Evolutionary conservation across 257 asterid species (phyloP).

Genomic region (Voacanga thouarsii): DNA sequence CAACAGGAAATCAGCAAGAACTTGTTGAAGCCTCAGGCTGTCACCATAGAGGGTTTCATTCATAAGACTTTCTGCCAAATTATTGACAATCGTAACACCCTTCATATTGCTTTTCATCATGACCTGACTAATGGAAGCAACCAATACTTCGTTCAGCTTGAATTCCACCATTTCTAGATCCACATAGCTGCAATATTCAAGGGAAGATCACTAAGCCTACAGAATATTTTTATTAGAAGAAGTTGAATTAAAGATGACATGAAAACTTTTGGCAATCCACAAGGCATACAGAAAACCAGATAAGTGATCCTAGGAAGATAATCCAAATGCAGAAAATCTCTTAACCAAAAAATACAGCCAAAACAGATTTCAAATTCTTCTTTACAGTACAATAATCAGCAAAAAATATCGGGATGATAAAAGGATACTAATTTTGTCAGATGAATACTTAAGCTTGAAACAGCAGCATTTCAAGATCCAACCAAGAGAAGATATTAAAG

Average conservation of each 20-base stretch:
- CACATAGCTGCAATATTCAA: slow-evolving; percentile 51
- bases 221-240: neutral
- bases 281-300: neutral
- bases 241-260: neutral
- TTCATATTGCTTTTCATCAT: slow-evolving; percentile 78
- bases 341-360: neutral
- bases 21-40: slow-evolving; percentile 85
- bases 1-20: slow-evolving; percentile 68
- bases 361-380: neutral
- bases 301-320: neutral
- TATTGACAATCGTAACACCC: slow-evolving; percentile 58
- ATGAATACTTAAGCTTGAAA: neutral
- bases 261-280: neutral
- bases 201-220: neutral
- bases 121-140: slow-evolving; percentile 82
- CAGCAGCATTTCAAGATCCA: neutral
- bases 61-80: slow-evolving; percentile 44
- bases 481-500: neutral
- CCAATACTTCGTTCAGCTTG: slow-evolving; percentile 69
- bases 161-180: slow-evolving; percentile 93
- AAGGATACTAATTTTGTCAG: neutral
- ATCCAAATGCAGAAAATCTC: neutral
- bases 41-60: slow-evolving; percentile 77
- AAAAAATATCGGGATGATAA: neutral
- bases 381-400: neutral